Percentiles rank a stretch among this genome's conserved stretches.
These are phyloP conservation scores for Akanthomyces uredinophilus DNA, from an alignment of 2,329 filamentous ascomycete genomes.

Conservation along the genomic window DNA sequence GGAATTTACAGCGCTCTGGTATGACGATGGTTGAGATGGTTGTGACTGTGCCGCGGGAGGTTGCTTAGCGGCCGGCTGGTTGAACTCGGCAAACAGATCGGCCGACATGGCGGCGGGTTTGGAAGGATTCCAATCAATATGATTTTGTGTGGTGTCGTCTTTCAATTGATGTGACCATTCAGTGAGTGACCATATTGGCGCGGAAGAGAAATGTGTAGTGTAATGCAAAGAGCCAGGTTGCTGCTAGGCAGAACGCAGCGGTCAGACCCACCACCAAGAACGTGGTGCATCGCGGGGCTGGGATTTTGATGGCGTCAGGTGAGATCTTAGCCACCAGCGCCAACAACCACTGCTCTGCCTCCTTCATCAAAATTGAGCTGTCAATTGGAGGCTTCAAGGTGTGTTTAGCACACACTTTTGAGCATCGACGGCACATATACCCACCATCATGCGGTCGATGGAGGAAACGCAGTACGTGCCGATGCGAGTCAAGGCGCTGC, in stretches of 20 bases:
- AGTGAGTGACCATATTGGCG: background rate
- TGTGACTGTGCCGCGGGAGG: constrained; percentile 18
- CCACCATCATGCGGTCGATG: constrained; percentile 30
- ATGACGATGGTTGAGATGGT: constrained; percentile 18
- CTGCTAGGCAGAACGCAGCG: background rate
- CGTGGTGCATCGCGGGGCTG: constrained; percentile 3
- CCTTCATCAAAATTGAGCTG: background rate
- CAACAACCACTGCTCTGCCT: background rate
- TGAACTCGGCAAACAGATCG: constrained; percentile 16
- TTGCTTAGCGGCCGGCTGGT: background rate
- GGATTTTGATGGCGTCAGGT: constrained; percentile 7
- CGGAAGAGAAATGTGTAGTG: background rate
- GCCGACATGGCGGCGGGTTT: constrained; percentile 8
- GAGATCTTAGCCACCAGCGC: background rate
- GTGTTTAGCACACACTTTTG: too few relatives aligned
- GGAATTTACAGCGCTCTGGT: constrained; percentile 15
- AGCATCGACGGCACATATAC: background rate
- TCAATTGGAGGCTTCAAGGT: background rate
- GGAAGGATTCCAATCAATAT: too few relatives aligned
- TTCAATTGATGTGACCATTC: background rate
- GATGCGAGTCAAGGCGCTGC: constrained; percentile 8
- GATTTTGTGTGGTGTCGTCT: too few relatives aligned
- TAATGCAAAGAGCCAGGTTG: background rate
- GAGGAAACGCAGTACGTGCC: constrained; percentile 34
- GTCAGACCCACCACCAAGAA: constrained; percentile 7